Evolutionary conservation across 805 yeast genomes (phyloP).

Genomic region (Nakazawaea holstii): DNA sequence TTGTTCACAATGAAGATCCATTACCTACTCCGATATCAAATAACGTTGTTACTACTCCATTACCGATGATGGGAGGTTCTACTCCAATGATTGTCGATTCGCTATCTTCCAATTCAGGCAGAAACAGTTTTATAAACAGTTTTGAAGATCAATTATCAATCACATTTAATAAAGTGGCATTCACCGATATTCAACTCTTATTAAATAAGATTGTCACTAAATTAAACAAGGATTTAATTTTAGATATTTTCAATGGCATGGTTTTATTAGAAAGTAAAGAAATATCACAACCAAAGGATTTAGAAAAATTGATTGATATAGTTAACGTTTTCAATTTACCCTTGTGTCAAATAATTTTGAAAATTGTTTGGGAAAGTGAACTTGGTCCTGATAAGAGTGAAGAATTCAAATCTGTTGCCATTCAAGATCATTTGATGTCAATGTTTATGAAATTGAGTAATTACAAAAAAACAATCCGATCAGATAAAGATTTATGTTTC

Average conservation of each 20-base stretch:
- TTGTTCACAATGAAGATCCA: constrained; percentile 6
- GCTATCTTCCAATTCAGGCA: constrained; percentile 8
- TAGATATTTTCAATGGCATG: constrained; percentile 14
- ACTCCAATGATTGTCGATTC: constrained; percentile 1
- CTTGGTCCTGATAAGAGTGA: constrained; percentile 7
- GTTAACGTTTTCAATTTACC: constrained; percentile 37
- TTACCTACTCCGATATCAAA: constrained; percentile 13
- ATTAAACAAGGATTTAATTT: constrained; percentile 11
- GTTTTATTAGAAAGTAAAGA: constrained; percentile 12
- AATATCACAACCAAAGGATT: constrained; percentile 10
- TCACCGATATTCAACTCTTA: constrained; percentile 15
- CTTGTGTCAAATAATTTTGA: constrained; percentile 33
- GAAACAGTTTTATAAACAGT: constrained; percentile 7
- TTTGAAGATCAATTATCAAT: constrained; percentile 13
- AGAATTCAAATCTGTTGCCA: constrained; percentile 6
- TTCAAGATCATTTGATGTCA: constrained; percentile 8
- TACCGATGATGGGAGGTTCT: constrained; percentile 3
- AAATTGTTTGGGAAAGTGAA: constrained; percentile 22
- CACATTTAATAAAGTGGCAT: constrained; percentile 20
- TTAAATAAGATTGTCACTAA: constrained; percentile 16
- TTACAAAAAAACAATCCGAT: background rate
- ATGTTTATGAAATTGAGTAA: constrained; percentile 6
- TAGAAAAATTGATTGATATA: constrained; percentile 18
- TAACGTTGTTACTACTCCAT: constrained; percentile 11
- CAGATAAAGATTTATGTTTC: constrained; percentile 17